Base-by-base conservation (phyloP, 225 moss, liverwort and hornwort genomes). In the Physcomitrellopsis africana region DNA sequence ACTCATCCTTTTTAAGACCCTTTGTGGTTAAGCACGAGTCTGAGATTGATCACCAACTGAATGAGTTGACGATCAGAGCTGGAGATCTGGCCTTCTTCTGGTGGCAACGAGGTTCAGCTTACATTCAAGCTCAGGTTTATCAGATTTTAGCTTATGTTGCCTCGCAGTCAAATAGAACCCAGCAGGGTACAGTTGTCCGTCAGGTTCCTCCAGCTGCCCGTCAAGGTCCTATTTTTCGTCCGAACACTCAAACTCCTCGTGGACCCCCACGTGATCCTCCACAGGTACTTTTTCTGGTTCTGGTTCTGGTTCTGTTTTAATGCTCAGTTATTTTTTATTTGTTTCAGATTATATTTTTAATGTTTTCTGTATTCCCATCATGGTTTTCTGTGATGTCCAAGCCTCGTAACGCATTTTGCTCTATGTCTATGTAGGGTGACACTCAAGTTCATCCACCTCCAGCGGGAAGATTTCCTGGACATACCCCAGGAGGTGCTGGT, bases 31-130 rank as follows among this genome's bases (percentile, higher is more conserved):
- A 77, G 76, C 91, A 97, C 77, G 94, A 97, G 80, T 73, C 71
- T 29, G 92, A 97, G 55, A 97, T 97, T 67, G 97, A 97, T 65
- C 89, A 86, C 53, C 90, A 94, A 63, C 44, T 97, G 12, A 92
- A 89, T 72, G 91, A 93, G 53, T 57, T 91, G 69, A 92, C 84
- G 23, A 89, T 90, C 52, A 90, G 88, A 78, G 86, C 91, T 71
- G 79, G 90, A 79, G 87, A 91, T 65, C 43, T 89, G 75, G 83
- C 86, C 22, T 81, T 87, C 64, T 64, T 83, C 62, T 94, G 89
- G 67, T 93, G 94, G 97, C 83, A 90, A 27, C 89, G 84, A 70
- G 85, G 86, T 27, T 87, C 87, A 26, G 72, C 78, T 10, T 94
- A 91, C 65, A 65, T 87, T 29, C 93, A 94, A 81, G 77, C 89